A percentile compares a stretch with the other conserved stretches of the same genome.
phyloP scores from a whole-genome alignment of 331 rosid species.

The Spiraea crenata region DNA sequence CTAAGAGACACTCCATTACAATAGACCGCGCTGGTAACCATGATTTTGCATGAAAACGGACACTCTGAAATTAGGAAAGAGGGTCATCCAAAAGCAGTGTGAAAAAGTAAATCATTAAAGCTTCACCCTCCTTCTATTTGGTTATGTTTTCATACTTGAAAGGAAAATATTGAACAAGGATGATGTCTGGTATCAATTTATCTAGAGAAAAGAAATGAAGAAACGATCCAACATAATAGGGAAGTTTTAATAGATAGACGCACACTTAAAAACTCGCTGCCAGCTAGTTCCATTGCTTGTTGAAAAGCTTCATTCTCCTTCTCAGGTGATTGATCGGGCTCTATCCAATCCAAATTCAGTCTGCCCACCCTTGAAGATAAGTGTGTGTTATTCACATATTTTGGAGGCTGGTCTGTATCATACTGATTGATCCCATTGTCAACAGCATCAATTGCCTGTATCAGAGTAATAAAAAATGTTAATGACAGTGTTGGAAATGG shows the following conservation, averaged over 20 bases:
- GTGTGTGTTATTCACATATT: slow-evolving; percentile 84
- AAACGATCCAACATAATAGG: not conserved
- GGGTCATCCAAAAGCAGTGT: not conserved
- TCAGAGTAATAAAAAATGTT: slow-evolving; percentile 22
- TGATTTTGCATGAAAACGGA: slow-evolving; percentile 67
- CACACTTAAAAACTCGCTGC: slow-evolving; percentile 76
- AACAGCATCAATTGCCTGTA: slow-evolving; percentile 87
- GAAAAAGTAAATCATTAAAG: not conserved
- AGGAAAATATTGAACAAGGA: not conserved
- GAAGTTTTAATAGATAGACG: slow-evolving; percentile 15
- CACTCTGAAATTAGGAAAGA: slow-evolving; percentile 45
- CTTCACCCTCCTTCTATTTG: not conserved
- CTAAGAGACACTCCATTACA: slow-evolving; percentile 57
- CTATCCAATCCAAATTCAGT: slow-evolving; percentile 85
- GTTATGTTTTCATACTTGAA: slow-evolving; percentile 1
- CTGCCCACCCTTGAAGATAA: slow-evolving; percentile 81
- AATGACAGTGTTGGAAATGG: not conserved
- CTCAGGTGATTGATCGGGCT: slow-evolving; percentile 74
- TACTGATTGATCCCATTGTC: slow-evolving; percentile 87
- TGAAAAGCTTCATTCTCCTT: slow-evolving; percentile 85
- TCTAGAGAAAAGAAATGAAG: not conserved
- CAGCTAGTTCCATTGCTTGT: slow-evolving; percentile 74
- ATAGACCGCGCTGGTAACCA: slow-evolving; percentile 94
- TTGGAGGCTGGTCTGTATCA: slow-evolving; percentile 81
- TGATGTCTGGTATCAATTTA: not conserved